These are phyloP conservation scores for Aspergillus candidus DNA, from an alignment of 2,329 filamentous ascomycete species.

Conservation along the genomic window DNA sequence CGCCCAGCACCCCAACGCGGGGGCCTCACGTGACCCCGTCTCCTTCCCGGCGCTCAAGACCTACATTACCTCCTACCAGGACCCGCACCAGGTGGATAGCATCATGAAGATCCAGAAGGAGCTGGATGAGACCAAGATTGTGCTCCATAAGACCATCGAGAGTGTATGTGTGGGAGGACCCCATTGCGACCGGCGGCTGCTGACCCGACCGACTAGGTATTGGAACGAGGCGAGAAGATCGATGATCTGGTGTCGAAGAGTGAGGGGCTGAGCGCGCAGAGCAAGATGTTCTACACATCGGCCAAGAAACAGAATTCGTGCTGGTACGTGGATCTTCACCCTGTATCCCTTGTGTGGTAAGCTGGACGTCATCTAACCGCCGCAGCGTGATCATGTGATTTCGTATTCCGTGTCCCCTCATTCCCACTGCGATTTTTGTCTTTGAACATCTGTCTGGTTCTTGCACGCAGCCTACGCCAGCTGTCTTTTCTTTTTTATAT, in stretches of 20 bases:
- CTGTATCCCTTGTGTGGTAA: no score
- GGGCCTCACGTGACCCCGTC: slow-evolving; percentile 43
- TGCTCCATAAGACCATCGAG: slow-evolving; percentile 95
- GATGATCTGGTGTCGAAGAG: slow-evolving; percentile 91
- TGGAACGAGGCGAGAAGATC: slow-evolving; percentile 94
- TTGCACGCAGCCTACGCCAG: no score
- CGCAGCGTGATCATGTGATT: slow-evolving; percentile 52
- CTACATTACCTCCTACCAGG: slow-evolving; percentile 74
- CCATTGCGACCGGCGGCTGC: background rate
- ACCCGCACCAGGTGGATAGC: slow-evolving; percentile 81
- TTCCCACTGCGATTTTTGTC: background rate
- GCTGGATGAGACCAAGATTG: slow-evolving; percentile 94
- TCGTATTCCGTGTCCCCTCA: background rate
- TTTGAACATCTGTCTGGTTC: no score
- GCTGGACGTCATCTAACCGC: no score
- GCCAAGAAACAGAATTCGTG: slow-evolving; percentile 78
- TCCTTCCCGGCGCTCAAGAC: slow-evolving; percentile 67
- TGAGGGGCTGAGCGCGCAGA: slow-evolving; percentile 80
- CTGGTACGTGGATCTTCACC: slow-evolving; percentile 37
- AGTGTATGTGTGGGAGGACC: slow-evolving; percentile 5
- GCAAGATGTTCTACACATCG: slow-evolving; percentile 90
- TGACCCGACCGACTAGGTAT: slow-evolving; percentile 20
- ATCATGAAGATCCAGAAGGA: slow-evolving; percentile 96
- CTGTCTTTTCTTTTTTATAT: no score
- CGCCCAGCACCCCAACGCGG: slow-evolving; percentile 60